Evolutionary conservation across 352 stramenopile species (phyloP).

Genomic region (Blastocystis hominis): DNA sequence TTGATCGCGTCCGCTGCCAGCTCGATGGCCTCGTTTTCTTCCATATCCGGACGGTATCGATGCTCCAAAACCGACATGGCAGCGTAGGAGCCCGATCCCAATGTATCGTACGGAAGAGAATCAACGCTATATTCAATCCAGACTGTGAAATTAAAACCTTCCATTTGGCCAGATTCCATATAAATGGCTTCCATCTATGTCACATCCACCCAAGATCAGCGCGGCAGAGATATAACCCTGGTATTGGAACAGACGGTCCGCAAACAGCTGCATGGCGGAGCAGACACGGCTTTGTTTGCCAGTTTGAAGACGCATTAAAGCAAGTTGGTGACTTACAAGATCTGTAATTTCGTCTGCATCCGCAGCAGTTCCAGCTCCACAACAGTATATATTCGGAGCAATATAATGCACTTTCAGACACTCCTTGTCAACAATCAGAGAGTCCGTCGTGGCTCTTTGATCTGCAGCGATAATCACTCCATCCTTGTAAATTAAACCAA

Average conservation of each 20-base stretch:
- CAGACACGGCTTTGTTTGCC: constrained; percentile 51
- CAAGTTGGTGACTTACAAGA: constrained; percentile 36
- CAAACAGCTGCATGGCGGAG: constrained; percentile 23
- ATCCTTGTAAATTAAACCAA: constrained; percentile 51
- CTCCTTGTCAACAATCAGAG: constrained; percentile 53
- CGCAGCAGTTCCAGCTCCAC: constrained; percentile 50
- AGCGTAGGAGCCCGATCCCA: constrained; percentile 40
- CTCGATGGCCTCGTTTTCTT: constrained; percentile 53
- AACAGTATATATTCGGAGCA: constrained; percentile 59
- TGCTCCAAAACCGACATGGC: constrained; percentile 48
- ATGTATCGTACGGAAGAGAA: constrained; percentile 16
- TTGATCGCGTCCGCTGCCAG: constrained; percentile 50
- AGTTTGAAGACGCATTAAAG: constrained; percentile 48
- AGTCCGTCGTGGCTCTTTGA: constrained; percentile 47
- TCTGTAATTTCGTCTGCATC: constrained; percentile 50
- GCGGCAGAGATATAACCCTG: constrained; percentile 22
- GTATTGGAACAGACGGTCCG: constrained; percentile 55
- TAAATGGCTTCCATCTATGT: constrained; percentile 44
- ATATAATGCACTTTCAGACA: constrained; percentile 56
- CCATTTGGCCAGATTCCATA: constrained; percentile 56
- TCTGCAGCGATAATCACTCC: constrained; percentile 56
- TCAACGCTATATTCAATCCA: neutral
- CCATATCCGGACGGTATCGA: constrained; percentile 48
- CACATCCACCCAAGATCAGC: constrained; percentile 49
- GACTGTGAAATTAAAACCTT: neutral